phyloP scores from a whole-genome alignment of 305 asterid species.

The Fraxinus ornus region DNA sequence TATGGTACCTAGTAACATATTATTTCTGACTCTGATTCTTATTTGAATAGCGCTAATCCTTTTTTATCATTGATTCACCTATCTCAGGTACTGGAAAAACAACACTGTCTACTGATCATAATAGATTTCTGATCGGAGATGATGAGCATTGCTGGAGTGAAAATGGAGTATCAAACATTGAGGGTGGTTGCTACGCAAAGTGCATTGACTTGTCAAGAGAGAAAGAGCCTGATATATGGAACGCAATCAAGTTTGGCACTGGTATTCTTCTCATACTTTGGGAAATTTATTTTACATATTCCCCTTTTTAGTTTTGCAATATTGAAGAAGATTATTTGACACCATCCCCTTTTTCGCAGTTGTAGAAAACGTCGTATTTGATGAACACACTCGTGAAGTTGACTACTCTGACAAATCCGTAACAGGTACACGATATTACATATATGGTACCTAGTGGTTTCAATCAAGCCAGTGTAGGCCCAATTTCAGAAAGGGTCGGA shows the following conservation, averaged over 20 bases:
- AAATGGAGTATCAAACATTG: slow-evolving; percentile 86
- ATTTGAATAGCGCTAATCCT: neutral
- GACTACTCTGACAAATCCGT: slow-evolving; percentile 87
- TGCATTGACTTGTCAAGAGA: slow-evolving; percentile 83
- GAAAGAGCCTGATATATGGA: slow-evolving; percentile 98
- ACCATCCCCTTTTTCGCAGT: slow-evolving; percentile 39
- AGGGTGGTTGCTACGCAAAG: slow-evolving; percentile 97
- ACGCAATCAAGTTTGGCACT: slow-evolving; percentile 90
- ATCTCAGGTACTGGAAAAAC: slow-evolving; percentile 88
- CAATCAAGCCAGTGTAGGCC: neutral
- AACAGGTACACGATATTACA: slow-evolving; percentile 51
- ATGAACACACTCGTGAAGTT: slow-evolving; percentile 85
- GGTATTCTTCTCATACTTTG: slow-evolving; percentile 37
- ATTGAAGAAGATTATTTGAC: neutral
- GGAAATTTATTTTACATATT: neutral
- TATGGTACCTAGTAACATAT: neutral
- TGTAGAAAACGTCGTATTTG: slow-evolving; percentile 84
- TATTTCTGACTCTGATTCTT: neutral
- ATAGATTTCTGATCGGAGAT: slow-evolving; percentile 84
- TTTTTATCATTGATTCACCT: neutral
- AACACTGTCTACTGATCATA: slow-evolving; percentile 83
- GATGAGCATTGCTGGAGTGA: slow-evolving; percentile 99
- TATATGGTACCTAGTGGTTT: neutral
- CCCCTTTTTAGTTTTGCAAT: neutral
- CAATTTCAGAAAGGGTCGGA: neutral